Percentiles rank a stretch among this genome's conserved stretches.
phyloP scores from a whole-genome alignment of 257 asterid genomes.

The Solanum arcanum region DNA sequence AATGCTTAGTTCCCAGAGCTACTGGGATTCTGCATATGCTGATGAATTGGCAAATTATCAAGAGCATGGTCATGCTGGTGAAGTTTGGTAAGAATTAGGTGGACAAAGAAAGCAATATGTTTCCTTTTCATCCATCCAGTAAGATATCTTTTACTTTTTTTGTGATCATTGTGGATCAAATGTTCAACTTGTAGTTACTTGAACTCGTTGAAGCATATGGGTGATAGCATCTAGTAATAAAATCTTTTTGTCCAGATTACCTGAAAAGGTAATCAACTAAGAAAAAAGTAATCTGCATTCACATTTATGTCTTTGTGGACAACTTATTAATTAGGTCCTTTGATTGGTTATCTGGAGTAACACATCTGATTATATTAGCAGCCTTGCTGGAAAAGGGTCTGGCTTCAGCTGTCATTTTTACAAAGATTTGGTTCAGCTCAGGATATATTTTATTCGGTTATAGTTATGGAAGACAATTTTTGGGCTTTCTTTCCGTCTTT shows the following conservation, averaged over 20 bases:
- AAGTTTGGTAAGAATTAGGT: constrained; percentile 63
- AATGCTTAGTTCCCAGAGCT: constrained; percentile 89
- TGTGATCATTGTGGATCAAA: background rate
- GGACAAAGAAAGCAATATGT: background rate
- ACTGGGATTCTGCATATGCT: constrained; percentile 89
- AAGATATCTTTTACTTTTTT: background rate
- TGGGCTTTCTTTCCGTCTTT: background rate
- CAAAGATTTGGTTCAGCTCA: background rate
- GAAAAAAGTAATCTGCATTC: background rate
- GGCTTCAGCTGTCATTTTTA: background rate
- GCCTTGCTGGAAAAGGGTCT: background rate
- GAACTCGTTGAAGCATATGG: background rate
- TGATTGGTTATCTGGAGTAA: background rate
- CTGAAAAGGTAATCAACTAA: background rate
- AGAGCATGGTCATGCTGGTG: constrained; percentile 95
- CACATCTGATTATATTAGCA: background rate
- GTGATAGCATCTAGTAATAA: background rate
- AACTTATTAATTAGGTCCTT: background rate
- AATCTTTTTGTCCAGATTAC: background rate
- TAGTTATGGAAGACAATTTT: background rate
- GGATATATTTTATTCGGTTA: background rate
- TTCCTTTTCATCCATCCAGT: background rate
- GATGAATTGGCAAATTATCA: constrained; percentile 81
- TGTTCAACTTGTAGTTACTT: background rate
- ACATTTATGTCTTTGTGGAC: background rate